Percentiles rank a stretch among this genome's conserved stretches.
Evolutionary conservation across 2,329 filamentous ascomycete genomes (phyloP).

Genomic region (Fusarium phyllophilum): DNA sequence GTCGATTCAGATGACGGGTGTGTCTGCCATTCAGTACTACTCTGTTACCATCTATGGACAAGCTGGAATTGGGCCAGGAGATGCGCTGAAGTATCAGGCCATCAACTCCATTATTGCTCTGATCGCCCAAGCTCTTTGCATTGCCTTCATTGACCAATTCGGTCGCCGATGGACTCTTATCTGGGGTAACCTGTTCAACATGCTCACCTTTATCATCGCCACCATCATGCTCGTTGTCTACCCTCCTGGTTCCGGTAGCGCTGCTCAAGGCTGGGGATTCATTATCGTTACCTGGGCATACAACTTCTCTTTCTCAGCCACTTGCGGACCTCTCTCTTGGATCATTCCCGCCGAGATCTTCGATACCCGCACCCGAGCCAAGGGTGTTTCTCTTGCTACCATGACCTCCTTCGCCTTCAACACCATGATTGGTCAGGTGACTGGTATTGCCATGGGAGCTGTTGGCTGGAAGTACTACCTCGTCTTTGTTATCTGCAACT

Average conservation of each 20-base stretch:
- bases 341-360: conserved; percentile 78
- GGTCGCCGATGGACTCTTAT: conserved; percentile 80
- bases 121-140: conserved; percentile 74
- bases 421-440: conserved; percentile 67
- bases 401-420: conserved; percentile 81
- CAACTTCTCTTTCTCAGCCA: conserved; percentile 79
- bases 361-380: conserved; percentile 78
- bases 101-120: conserved; percentile 78
- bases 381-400: conserved; percentile 79
- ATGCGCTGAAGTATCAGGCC: conserved; percentile 79
- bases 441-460: conserved; percentile 41
- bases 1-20: conserved; percentile 80
- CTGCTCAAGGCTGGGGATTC: conserved; percentile 75
- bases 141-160: conserved; percentile 73
- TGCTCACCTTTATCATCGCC: conserved; percentile 77
- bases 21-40: conserved; percentile 80
- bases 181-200: conserved; percentile 75
- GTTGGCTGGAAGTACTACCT: conserved; percentile 57
- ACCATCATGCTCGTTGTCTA: conserved; percentile 64
- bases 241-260: conserved; percentile 60
- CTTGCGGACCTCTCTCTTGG: conserved; percentile 72
- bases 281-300: conserved; percentile 80
- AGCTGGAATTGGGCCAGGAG: conserved; percentile 72
- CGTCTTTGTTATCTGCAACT: conserved; percentile 45
- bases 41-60: conserved; percentile 73